Conservation (phyloP, 495 filamentous ascomycete genomes). For the Apiosordaria backusii region DNA sequence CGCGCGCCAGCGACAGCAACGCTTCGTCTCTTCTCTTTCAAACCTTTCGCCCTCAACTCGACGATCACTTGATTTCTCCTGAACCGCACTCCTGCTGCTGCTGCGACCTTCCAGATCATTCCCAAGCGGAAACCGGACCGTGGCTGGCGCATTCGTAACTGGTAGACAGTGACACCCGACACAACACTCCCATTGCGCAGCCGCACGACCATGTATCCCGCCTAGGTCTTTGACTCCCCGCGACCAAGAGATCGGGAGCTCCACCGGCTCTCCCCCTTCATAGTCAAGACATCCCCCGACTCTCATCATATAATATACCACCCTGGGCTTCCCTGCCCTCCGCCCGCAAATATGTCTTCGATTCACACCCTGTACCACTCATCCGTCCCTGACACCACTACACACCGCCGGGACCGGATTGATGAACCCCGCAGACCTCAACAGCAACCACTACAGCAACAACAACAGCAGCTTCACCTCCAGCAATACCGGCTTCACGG, state of each 20-base stretch:
- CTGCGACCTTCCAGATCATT: slow-evolving; percentile 12
- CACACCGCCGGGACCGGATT: slow-evolving; percentile 22
- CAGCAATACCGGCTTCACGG: neutral
- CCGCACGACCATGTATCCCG: slow-evolving; percentile 27
- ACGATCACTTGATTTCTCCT: slow-evolving; percentile 12
- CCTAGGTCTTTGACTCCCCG: slow-evolving; percentile 18
- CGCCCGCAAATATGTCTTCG: slow-evolving; percentile 32
- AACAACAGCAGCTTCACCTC: neutral
- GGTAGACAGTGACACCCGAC: slow-evolving; percentile 5
- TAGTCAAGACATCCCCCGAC: neutral
- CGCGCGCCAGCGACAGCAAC: slow-evolving; percentile 13
- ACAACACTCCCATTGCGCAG: slow-evolving; percentile 16
- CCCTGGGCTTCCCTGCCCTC: slow-evolving; percentile 14
- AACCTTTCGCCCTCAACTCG: neutral
- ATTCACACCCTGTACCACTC: slow-evolving; percentile 29
- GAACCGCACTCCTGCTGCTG: slow-evolving; percentile 12
- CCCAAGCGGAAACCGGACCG: neutral
- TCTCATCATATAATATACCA: slow-evolving; percentile 16
- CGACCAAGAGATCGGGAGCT: slow-evolving; percentile 16
- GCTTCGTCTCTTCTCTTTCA: slow-evolving; percentile 8
- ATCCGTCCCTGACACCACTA: slow-evolving; percentile 25
- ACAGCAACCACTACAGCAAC: slow-evolving; percentile 15
- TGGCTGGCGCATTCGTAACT: neutral
- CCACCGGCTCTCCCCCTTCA: slow-evolving; percentile 15
- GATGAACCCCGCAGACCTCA: slow-evolving; percentile 28